phyloP scores from a whole-genome alignment of 176 grass and related monocot genomes.

The Bothriochloa decipiens region DNA sequence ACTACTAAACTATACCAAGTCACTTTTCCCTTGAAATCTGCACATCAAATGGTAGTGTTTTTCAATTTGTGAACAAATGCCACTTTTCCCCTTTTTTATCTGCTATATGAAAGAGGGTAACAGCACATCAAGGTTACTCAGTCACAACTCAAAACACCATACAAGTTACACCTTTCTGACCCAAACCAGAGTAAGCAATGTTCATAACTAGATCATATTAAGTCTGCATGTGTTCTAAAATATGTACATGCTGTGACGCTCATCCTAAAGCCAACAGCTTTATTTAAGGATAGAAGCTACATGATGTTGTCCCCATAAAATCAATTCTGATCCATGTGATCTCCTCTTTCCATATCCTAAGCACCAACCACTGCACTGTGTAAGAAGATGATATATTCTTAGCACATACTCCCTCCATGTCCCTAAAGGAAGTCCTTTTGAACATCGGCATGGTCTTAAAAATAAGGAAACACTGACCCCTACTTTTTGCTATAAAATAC shows the following conservation, averaged over 20 bases:
- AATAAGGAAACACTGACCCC: no score
- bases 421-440: no score
- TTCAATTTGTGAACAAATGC: constrained; percentile 20
- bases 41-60: neutral
- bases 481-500: no score
- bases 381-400: neutral
- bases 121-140: neutral
- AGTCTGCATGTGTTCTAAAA: neutral
- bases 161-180: neutral
- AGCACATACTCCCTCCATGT: no score
- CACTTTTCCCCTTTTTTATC: neutral
- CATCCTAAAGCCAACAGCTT: neutral
- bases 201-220: neutral
- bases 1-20: neutral
- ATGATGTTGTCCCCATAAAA: neutral
- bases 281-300: neutral
- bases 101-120: neutral
- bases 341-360: neutral
- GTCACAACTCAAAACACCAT: constrained; percentile 2
- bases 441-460: no score
- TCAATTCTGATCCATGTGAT: neutral
- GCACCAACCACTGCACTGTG: neutral
- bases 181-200: neutral
- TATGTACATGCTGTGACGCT: neutral
- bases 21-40: constrained; percentile 10